Conservation (phyloP, 2,329 filamentous ascomycete genomes). For the Neodidymelliopsis sp. region DNA sequence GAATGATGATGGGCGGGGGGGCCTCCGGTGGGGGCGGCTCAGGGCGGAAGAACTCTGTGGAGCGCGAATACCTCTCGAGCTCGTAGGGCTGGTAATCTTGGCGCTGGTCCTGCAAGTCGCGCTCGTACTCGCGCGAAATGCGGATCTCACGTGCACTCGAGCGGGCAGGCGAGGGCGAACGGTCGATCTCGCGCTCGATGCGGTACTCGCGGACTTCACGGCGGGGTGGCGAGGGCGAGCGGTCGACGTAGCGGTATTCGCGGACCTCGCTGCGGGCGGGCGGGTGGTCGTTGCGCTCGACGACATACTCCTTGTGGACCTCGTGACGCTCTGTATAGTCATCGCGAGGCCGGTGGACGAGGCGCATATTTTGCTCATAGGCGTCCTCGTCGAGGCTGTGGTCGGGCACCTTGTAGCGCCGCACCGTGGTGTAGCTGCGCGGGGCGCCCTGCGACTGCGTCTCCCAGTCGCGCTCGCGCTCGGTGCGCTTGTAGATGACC, state of each 20-base stretch:
- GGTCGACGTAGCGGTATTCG: constrained; percentile 49
- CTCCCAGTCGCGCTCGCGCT: constrained; percentile 57
- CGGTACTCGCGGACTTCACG: constrained; percentile 59
- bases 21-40: constrained; percentile 46
- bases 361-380: constrained; percentile 58
- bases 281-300: constrained; percentile 44
- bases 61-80: constrained; percentile 60
- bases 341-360: constrained; percentile 52
- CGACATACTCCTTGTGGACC: constrained; percentile 47
- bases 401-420: constrained; percentile 66
- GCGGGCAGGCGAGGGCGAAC: constrained; percentile 56
- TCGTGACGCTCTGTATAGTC: constrained; percentile 43
- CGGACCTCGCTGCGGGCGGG: constrained; percentile 43
- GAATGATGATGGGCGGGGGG: constrained; percentile 55
- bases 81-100: constrained; percentile 43
- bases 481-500: constrained; percentile 52
- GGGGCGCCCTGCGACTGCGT: constrained; percentile 46
- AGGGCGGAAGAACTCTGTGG: constrained; percentile 60
- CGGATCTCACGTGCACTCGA: constrained; percentile 44
- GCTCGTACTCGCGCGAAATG: constrained; percentile 42
- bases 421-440: constrained; percentile 62
- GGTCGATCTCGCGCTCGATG: constrained; percentile 60
- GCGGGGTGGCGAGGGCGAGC: constrained; percentile 53
- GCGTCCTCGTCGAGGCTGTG: constrained; percentile 51
- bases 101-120: constrained; percentile 41